Evolutionary conservation across 106 monocot species (phyloP), one percentile per base, ranked within the genome.

Genomic region (Acorus gramineus): DNA sequence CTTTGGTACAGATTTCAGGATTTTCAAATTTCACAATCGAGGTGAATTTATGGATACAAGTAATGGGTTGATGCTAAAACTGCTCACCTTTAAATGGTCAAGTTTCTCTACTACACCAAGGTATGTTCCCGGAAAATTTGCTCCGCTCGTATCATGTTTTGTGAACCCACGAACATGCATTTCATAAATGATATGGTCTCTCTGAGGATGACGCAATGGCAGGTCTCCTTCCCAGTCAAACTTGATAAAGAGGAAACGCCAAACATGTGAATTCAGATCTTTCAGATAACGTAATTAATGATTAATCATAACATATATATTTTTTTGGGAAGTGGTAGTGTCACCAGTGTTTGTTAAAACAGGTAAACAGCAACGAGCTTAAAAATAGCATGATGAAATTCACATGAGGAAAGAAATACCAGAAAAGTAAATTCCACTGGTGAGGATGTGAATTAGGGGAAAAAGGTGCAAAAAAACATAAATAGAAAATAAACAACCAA

Each of bases 141-240:
- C 72, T 11, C 77, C 68, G 49, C 89, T 94, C 52, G 94, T 89
- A 65, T 82, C 82, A 69, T 94, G 89, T 55, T 71, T 89, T 64
- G 94, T 94, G 64, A 84, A 94, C 5, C 94, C 94, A 49, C 89
- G 81, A 6, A 94, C 61, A 77, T 94, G 94, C 89, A 94, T 94
- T 74, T 94, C 89, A 76, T 89, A 94, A 54, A 94, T 80, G 53
- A 94, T 71, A 42, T 89, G 81, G 54, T 89, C 89, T 56, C 66
- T 84, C 53, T 89, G 86, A 61, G 69, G 82, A 65, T 71, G 64
- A 2, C 46, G 44, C 12, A 94, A 57, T 59, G 81, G 94, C 55
- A 86, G 56, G 62, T 94, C 94, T 69, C 94, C 89, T 66, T 94
- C 81, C 93, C 93, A 94, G 59, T 94, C 89, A 84, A 94, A 94